Evolutionary conservation across 2,329 filamentous ascomycete species (phyloP).

Genomic region (Dendrostoma leiphaemia): DNA sequence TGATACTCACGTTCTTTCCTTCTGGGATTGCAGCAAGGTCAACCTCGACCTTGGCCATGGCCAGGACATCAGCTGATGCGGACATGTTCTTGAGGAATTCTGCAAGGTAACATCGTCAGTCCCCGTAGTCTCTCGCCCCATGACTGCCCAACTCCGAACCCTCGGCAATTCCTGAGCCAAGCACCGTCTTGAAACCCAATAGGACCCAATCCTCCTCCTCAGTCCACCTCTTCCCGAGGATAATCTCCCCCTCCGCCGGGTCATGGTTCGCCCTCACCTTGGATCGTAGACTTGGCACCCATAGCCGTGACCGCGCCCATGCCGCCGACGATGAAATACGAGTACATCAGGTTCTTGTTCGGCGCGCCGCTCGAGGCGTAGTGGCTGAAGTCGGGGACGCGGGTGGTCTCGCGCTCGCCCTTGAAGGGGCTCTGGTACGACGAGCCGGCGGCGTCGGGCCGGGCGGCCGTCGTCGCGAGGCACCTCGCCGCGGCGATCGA

Average conservation of each 20-base stretch:
- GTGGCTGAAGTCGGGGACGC: constrained; percentile 86
- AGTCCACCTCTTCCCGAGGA: not conserved
- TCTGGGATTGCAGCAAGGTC: constrained; percentile 90
- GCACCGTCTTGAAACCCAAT: not conserved
- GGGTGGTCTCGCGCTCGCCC: constrained; percentile 56
- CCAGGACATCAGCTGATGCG: constrained; percentile 95
- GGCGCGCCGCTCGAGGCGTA: constrained; percentile 73
- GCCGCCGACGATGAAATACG: constrained; percentile 97
- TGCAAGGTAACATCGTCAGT: constrained; percentile 38
- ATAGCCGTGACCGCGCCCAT: constrained; percentile 90
- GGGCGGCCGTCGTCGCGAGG: constrained; percentile 54
- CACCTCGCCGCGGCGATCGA: constrained; percentile 49
- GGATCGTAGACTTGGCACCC: constrained; percentile 95
- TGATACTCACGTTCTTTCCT: constrained; percentile 98
- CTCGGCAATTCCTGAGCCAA: not conserved
- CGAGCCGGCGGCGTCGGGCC: constrained; percentile 42
- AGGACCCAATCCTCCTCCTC: not conserved
- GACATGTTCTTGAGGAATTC: constrained; percentile 99
- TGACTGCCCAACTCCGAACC: not conserved
- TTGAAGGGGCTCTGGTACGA: constrained; percentile 64
- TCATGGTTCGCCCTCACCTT: constrained; percentile 64
- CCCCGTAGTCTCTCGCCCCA: not conserved
- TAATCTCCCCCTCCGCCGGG: constrained; percentile 1
- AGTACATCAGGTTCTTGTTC: constrained; percentile 80
- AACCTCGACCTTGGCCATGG: constrained; percentile 99